Base-by-base conservation (phyloP, 2,329 filamentous ascomycete genomes). In the Fusarium bactridioides region DNA sequence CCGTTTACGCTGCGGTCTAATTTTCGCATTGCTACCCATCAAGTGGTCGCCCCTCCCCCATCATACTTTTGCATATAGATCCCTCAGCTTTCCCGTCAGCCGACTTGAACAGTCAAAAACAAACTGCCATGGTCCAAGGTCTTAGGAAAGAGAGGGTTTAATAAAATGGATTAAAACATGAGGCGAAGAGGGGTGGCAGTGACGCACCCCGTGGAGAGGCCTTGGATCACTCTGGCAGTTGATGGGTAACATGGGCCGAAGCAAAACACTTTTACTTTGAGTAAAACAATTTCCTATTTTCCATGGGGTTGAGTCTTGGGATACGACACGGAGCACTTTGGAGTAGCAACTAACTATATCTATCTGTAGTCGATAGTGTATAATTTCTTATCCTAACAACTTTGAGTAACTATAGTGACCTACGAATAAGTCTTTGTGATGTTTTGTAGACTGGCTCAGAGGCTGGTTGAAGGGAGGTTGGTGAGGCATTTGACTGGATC, bases 281-380 rank as follows among this genome's bases (percentile, higher is more conserved):
- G 65, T 57, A 57, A 48, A 57, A 57, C 65, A 66, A 73, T 73
- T 63, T 41, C 67, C 64, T 64, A 74, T 75, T 53, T 70, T 68
- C 62, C 65, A 64, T 70, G 65, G 72, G 74, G 64, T 72, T 62
- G 64, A 72, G 64, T 63, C 69, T 74, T 70, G 67, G 70, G 70
- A 77, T 61, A 72, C 63, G 69, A 66, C 58, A 70, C 67, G 62
- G 67, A 64, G 64, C 69, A 75, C 69, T 68, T 68, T 75, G 74
- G 72, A 76, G 75, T 77, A 79, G 77, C 76, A 79, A 76, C 63
- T 44, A 56, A 54, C 65, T 73, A 71, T 73, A 72, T 74, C 73
- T 76, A 75, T 76, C 76, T 79, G 74, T 78, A 80, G 79, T 80
- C 63, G 76, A 79, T 80, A 80, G 78, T 80, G 79, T 80, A 80